Evolutionary conservation across 768 basidiomycete species (phyloP), one percentile per base, ranked within the genome.

Genomic region (Suillus hirtellus): DNA sequence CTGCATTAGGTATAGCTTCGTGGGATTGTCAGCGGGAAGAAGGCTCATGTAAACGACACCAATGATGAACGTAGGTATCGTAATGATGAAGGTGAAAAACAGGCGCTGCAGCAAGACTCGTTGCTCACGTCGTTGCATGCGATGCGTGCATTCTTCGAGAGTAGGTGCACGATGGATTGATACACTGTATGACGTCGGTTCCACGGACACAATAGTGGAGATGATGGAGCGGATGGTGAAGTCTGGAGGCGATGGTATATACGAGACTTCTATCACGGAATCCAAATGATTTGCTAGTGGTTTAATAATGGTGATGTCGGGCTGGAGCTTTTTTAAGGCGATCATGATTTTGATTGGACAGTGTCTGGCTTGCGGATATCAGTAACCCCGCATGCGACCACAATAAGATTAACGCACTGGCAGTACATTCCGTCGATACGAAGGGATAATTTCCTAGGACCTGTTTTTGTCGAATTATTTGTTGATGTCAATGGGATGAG

Each of bases 41-140:
- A 95, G 77, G 35, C 81, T 83, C 89, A 90, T 91, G 68, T 85
- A 92, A 10, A 93, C 86, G 61, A 94, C 83, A 2, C 84, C 88
- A 64, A 95, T 85, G 64, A 94, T 77, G 72, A 95, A 89, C 0
- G 91, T 87, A 0, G 93, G 93, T 50, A 95, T 82, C 21, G 89
- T 86, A 49, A 86, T 76, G 42, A 89, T 53, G 24, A 89, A 66
- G 1, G 90, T 79, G 60, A 89, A 80, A 14, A 83, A 34, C 11
- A 92, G 81, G 47, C 87, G 86, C 4, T 66, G 65, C 6, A 90
- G 78, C 2, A 93, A 75, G 0, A 73, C 68, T 3, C 74, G 75
- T 63, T 81, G 84, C 71, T 93, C 93, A 21, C 71, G 80, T n/a
- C 72, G 72, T 64, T 88, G 89, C 75, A 89, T 84, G 31, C 69